Evolutionary conservation across 305 asterid genomes (phyloP), one percentile per base, ranked within the genome.

Genomic region (Fraxinus paxiana): DNA sequence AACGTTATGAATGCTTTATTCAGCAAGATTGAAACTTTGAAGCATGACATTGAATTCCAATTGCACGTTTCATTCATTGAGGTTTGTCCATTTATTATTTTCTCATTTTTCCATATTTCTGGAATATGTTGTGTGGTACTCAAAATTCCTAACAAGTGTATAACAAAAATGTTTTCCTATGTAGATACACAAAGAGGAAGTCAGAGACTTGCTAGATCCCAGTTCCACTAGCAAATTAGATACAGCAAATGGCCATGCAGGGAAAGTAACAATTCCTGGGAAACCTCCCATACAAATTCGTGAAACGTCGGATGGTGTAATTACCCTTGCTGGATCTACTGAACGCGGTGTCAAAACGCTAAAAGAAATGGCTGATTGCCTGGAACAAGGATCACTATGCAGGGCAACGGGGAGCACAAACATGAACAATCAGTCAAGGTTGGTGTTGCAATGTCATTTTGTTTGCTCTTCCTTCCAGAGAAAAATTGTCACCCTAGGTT

Each of bases 341-440:
- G 99, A 96, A 84, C 85, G 92, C 81, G 89, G 97, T 72, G 94
- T 96, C 56, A 92, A 87, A 72, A 87, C 98, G 48, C 93, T 96
- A 46, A 90, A 92, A 88, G 99, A 96, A 90, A 96, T 96, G 99
- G 89, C 92, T 4, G 95, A 92, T 80, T 96, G 98, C 87, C 87
- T 96, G 74, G 99, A 96, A 88, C 96, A 91, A 87, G 99, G 99
- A 84, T 96, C 99, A 8, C 83, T 93, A 37, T 87, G 91, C 90
- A 88, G 99, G 87, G 98, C 99, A 41, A 96, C 99, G 2, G 99
- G 99, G 82, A 96, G 99, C 84, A 96, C 99, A 79, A 96, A 96
- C 86, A 96, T 96, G 99, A 96, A 96, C 87, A 92, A 93, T 79
- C 97, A 92, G 80, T 96, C 99, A 6, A 96, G 99, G 99, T 96